Evolutionary conservation across 257 asterid species (phyloP).

Genomic region (Capsicum chinense): DNA sequence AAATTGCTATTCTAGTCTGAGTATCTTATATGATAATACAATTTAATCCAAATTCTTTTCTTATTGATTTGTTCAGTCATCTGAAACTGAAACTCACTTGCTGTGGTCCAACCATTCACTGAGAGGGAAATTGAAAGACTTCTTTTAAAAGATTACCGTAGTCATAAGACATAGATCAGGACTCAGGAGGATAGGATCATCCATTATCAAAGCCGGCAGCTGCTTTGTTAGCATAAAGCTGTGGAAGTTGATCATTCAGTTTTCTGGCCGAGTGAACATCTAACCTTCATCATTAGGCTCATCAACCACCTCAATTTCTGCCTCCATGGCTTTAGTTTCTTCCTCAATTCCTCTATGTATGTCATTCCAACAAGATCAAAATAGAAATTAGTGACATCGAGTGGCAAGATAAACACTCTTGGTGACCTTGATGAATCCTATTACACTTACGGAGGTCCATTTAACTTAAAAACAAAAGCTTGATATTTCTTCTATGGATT

Average conservation of each 20-base stretch:
- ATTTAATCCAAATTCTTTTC: not conserved
- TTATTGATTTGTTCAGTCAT: not conserved
- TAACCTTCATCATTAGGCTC: slow-evolving; percentile 80
- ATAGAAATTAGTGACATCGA: slow-evolving; percentile 63
- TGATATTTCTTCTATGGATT: not conserved
- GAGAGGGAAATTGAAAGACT: not conserved
- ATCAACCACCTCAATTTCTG: slow-evolving; percentile 73
- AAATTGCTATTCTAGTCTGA: not conserved
- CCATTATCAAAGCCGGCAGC: slow-evolving; percentile 80
- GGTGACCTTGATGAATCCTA: slow-evolving; percentile 70
- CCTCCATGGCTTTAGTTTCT: slow-evolving; percentile 78
- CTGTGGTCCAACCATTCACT: not conserved
- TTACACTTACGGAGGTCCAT: not conserved
- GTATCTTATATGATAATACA: not conserved
- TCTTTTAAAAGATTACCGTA: slow-evolving; percentile 40
- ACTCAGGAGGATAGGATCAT: slow-evolving; percentile 75
- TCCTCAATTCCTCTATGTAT: slow-evolving; percentile 62
- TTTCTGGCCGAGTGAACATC: slow-evolving; percentile 69
- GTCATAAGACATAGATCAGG: slow-evolving; percentile 61
- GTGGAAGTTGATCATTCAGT: slow-evolving; percentile 68
- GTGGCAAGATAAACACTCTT: slow-evolving; percentile 75
- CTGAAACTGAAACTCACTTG: slow-evolving; percentile 11
- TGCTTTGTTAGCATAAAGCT: slow-evolving; percentile 68
- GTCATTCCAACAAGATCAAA: slow-evolving; percentile 77
- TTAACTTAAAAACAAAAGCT: not conserved